These are phyloP conservation scores for Juglanconis oblonga DNA, from an alignment of 2,329 filamentous ascomycete genomes.

Conservation along the genomic window DNA sequence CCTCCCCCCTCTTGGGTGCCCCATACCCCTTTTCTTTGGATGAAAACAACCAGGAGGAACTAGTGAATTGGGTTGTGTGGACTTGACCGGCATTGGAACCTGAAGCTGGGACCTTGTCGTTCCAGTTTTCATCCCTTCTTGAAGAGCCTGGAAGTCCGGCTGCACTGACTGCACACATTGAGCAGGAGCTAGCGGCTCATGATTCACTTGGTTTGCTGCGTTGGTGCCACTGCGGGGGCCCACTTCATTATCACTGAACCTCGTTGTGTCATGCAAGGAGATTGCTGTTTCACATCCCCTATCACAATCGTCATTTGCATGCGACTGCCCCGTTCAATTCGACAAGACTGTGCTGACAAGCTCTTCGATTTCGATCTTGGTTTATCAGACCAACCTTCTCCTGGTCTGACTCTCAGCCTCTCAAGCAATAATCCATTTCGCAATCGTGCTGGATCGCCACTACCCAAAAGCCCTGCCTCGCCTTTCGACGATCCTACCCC, in stretches of 20 bases:
- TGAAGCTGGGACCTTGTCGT: not conserved
- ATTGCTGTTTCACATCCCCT: slow-evolving; percentile 45
- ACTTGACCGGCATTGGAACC: not conserved
- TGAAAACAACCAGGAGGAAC: not conserved
- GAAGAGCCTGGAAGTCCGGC: not conserved
- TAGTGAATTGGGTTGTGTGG: not conserved
- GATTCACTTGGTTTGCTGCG: not conserved
- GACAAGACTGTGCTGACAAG: not conserved
- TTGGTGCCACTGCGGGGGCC: slow-evolving; percentile 21
- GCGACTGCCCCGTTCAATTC: slow-evolving; percentile 24
- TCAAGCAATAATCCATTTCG: slow-evolving; percentile 82
- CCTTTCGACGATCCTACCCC: slow-evolving; percentile 59
- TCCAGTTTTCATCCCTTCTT: not conserved
- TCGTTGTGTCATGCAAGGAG: slow-evolving; percentile 43
- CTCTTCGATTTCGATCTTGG: slow-evolving; percentile 23
- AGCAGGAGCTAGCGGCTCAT: not conserved
- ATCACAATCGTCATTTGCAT: slow-evolving; percentile 41
- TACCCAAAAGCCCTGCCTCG: slow-evolving; percentile 43
- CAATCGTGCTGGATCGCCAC: slow-evolving; percentile 66
- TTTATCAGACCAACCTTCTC: slow-evolving; percentile 44
- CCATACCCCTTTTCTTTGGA: not conserved
- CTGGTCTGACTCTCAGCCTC: slow-evolving; percentile 62
- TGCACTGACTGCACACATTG: not conserved
- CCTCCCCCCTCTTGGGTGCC: not conserved
- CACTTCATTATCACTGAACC: slow-evolving; percentile 35